Base-by-base conservation (phyloP, 805 yeast genomes). In the Wickerhamomyces sydowiorum region DNA sequence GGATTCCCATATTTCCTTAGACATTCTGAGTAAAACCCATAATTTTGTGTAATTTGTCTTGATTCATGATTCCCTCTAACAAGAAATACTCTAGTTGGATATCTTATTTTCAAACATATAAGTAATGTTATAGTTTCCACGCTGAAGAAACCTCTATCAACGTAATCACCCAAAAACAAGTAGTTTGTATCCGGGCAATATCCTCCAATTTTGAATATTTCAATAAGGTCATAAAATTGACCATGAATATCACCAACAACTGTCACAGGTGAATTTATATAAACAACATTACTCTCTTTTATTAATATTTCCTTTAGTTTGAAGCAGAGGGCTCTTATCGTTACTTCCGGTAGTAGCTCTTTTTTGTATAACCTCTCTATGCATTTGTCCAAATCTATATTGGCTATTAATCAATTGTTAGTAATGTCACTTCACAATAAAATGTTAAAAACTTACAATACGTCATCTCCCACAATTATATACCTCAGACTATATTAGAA, bases 221-320 rank as follows among this genome's bases (percentile, higher is more conserved):
- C 99, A 24, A 93, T 63, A 41, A 93, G 67, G 60, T 93, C 99
- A 60, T 90, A 95, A 57, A 86, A 93, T 63, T 93, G 99, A 8
- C 98, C 99, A 56, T 93, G 99, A 36, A 93, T 91, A 59, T 93
- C 99, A 2, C 99, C 99, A 5, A 93, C 97, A 7, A 93, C 87
- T 0, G 98, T 88, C 10, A 93, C 87, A 1, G 99, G 99, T 2
- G 95, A 77, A 28, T 70, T 69, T 7, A 93, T 70, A 35, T 87
- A 84, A 38, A 91, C 87, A 29, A 93, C 95, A 57, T 93, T 93
- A 46, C 95, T 83, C 51, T 87, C 96, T 31, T 72, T 66, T 17
- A 90, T 71, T 38, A 93, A 70, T 46, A 85, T 76, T 43, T 89
- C 93, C 62, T 90, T 93, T 50, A 90, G 69, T 51, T 84, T 85